A percentile compares a stretch with the other conserved stretches of the same genome.
These are phyloP conservation scores for Flueggea neowawraea DNA, from an alignment of 441 rosid genomes.

Conservation along the genomic window DNA sequence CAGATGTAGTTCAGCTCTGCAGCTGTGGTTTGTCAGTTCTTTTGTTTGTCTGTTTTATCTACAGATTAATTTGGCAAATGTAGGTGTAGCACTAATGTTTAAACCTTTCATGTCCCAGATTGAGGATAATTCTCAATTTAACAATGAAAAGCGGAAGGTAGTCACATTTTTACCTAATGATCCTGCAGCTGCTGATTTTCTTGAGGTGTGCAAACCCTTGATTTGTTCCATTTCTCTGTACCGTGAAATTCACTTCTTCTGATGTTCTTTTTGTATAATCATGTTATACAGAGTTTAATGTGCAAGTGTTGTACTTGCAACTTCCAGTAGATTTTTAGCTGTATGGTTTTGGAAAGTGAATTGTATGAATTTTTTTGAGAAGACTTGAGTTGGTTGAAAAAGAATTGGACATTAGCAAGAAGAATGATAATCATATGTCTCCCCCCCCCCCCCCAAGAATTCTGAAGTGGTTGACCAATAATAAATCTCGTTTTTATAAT, in stretches of 20 bases:
- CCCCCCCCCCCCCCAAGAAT: no score
- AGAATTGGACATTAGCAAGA: no score
- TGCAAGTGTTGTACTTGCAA: no score
- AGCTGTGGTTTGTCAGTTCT: neutral
- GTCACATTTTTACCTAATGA: slow-evolving; percentile 69
- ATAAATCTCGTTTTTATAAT: slow-evolving; percentile 8
- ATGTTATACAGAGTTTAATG: no score
- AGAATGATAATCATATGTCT: no score
- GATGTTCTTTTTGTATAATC: no score
- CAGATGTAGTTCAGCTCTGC: slow-evolving; percentile 20
- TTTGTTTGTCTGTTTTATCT: slow-evolving; percentile 1
- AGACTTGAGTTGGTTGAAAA: no score
- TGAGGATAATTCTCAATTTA: slow-evolving; percentile 62
- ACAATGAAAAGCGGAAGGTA: slow-evolving; percentile 55
- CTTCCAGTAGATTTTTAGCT: no score
- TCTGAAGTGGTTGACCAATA: slow-evolving; percentile 3
- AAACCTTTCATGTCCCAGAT: slow-evolving; percentile 34
- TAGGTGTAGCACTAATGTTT: slow-evolving; percentile 12
- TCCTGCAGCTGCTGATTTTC: slow-evolving; percentile 59
- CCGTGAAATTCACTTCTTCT: neutral
- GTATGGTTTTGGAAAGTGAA: no score
- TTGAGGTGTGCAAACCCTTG: slow-evolving; percentile 47
- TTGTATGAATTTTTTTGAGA: no score
- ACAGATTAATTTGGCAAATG: neutral
- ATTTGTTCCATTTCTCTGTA: slow-evolving; percentile 1